Evolutionary conservation across 2,329 filamentous ascomycete species (phyloP), one percentile per base, ranked within the genome.

Genomic region (Geosmithia putterillii): DNA sequence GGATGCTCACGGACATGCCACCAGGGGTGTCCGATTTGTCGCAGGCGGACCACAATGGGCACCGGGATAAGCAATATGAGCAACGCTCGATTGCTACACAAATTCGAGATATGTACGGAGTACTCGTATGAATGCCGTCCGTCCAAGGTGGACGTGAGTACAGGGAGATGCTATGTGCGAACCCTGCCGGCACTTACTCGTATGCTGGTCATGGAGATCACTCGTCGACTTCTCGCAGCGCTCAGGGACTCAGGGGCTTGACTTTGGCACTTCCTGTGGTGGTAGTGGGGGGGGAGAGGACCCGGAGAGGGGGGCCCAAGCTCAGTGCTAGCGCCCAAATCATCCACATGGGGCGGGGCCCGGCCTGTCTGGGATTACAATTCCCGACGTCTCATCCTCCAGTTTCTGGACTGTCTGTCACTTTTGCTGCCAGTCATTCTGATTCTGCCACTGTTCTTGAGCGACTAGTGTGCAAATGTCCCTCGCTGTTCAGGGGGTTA

Each of bases 1-100:
- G 42, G 42, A 43, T 43, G 42, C 22, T 25, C 40, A 42, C 28
- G 28, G 28, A 12, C 28, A 32, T 32, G 28, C 28, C 28, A 32
- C 28, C 28, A 21, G 38, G 38, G 22, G 20, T 17, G 19, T 25
- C 20, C 17, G 20, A 25, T 40, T 25, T 40, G 19, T 21, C 38
- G 22, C 38, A 40, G 38, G 22, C 14, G 5, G 20, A 12, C 20
- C 37, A 21, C 18, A 38, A 12, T 38, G 15, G 28, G 28, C 28
- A 32, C 23, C 10, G 28, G 15, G 28, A 32, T 32, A 14, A 32
- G 28, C 15, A 32, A 32, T 32, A 32, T 32, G 8, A 17, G n/a
- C 20, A 12, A 17, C 12, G 14, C 20, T 38, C 37, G 37, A 38
- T 38, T 32, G 6, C 10, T 32, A 32, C 28, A 12, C 10, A 14